Base-by-base conservation (phyloP, 306 rosid species). In the Inga laurina region DNA sequence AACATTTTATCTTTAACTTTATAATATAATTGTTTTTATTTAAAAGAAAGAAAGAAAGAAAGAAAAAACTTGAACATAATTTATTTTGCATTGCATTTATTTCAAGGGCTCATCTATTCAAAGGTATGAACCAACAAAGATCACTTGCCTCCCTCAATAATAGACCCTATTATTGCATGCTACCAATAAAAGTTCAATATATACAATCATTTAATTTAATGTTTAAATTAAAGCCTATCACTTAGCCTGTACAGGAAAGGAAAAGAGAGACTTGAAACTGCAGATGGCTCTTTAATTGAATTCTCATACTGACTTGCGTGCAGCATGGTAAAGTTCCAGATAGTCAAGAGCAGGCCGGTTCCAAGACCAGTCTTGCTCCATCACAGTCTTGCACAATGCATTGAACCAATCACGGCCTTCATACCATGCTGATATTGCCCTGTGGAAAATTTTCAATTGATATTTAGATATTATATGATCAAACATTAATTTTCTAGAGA, bases 311-410 rank as follows among this genome's bases (percentile, higher is more conserved):
- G 91, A 84, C 78, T 91, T 97, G 57, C 90, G 81, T 73, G 97
- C 99, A 73, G 99, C 88, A 73, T 94, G 99, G 82, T 94, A 97
- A 85, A 97, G 97, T 84, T 97, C 98, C 93, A 94, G 72, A 83
- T 97, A 97, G 68, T 92, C 98, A 4, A 97, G 98, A 44, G 99
- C 97, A 43, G 99, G 99, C 24, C 94, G 91, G 74, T 97, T 94
- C 99, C 99, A 97, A 83, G 99, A 97, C 99, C 99, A 97, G 80
- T 97, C 97, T 90, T 92, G 99, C 91, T 94, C 95, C 99, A 94
- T 97, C 84, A 91, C 97, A 27, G 75, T 88, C 89, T 97, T 92
- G 94, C 99, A 97, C 81, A 94, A 83, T 12, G 72, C 61, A 87
- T 91, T 88, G 73, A 94, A 97, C 99, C 97, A 94, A 74, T 87